Evolutionary conservation across 345 rosid species (phyloP).

Genomic region (Anacardium occidentale): DNA sequence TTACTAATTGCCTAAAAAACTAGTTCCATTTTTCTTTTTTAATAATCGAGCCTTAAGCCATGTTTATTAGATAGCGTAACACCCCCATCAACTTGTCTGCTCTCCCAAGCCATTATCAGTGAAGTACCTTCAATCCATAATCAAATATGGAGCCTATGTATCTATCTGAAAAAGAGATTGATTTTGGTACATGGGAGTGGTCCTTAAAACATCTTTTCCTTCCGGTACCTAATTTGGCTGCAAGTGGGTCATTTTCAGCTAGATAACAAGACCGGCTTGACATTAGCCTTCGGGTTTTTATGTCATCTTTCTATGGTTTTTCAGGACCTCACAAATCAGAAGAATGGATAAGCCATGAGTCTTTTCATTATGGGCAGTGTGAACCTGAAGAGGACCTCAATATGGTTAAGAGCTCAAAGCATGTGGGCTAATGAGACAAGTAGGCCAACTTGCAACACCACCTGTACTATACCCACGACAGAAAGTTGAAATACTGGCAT

Average conservation of each 20-base stretch:
- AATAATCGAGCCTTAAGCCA: too few species aligned
- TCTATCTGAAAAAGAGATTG: neutral
- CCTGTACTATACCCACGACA: neutral
- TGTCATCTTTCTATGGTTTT: neutral
- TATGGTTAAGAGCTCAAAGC: neutral
- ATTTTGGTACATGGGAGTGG: conserved; percentile 4
- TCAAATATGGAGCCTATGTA: neutral
- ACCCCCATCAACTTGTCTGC: neutral
- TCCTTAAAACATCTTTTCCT: conserved; percentile 17
- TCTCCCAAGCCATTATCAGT: neutral
- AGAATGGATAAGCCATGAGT: conserved; percentile 15
- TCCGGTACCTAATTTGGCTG: conserved; percentile 8
- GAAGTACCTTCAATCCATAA: neutral
- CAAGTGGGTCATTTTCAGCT: conserved; percentile 12
- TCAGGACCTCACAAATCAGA: conserved; percentile 3
- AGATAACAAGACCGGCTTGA: conserved; percentile 11
- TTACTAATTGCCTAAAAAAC: too few species aligned
- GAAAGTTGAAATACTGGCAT: neutral
- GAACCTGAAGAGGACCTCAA: conserved; percentile 7
- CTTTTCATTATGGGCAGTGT: conserved; percentile 21
- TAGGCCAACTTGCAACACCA: conserved; percentile 21
- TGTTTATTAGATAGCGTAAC: too few species aligned
- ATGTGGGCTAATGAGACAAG: conserved; percentile 8
- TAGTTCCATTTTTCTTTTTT: too few species aligned
- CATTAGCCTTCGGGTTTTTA: neutral